Evolutionary conservation across 2,329 filamentous ascomycete genomes (phyloP).

Genomic region (Penicillium sp.): DNA sequence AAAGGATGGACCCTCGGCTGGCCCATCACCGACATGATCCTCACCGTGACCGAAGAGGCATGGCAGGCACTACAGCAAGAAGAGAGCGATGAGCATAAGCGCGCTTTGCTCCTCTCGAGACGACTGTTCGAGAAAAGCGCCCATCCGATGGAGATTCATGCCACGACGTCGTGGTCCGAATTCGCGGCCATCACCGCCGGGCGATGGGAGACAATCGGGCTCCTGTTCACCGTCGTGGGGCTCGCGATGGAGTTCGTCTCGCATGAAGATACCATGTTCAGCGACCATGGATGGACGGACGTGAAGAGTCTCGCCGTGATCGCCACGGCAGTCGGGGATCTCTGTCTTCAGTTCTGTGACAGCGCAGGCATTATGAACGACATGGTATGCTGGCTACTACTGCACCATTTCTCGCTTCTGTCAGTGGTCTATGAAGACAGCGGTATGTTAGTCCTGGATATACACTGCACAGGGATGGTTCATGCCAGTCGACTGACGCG

Average conservation of each 20-base stretch:
- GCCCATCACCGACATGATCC: conserved; percentile 18
- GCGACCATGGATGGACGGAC: conserved; percentile 3
- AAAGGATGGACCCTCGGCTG: conserved; percentile 23
- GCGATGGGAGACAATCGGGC: conserved; percentile 26
- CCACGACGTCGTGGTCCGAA: conserved; percentile 20
- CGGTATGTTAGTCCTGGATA: conserved; percentile 13
- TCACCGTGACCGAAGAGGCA: conserved; percentile 19
- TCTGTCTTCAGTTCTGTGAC: conserved; percentile 28
- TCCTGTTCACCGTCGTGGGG: conserved; percentile 23
- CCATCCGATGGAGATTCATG: conserved; percentile 12
- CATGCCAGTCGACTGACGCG: too few species aligned
- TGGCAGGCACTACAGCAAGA: conserved; percentile 10
- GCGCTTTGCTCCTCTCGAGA: conserved; percentile 15
- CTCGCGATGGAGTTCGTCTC: conserved; percentile 10
- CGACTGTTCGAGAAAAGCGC: conserved; percentile 22
- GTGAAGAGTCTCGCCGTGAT: conserved; percentile 12
- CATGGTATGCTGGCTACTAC: conserved; percentile 30
- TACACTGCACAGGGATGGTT: too few species aligned
- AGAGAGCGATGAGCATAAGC: conserved; percentile 9
- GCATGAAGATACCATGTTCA: conserved; percentile 9
- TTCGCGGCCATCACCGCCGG: conserved; percentile 16
- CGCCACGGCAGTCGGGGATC: conserved; percentile 28
- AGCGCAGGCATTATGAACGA: conserved; percentile 24
- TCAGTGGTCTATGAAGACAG: conserved; percentile 25
- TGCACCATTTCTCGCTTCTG: conserved; percentile 22